These are phyloP conservation scores for Nepenthes alata DNA, from an alignment of 179 eudicot genomes.

Conservation along the genomic window DNA sequence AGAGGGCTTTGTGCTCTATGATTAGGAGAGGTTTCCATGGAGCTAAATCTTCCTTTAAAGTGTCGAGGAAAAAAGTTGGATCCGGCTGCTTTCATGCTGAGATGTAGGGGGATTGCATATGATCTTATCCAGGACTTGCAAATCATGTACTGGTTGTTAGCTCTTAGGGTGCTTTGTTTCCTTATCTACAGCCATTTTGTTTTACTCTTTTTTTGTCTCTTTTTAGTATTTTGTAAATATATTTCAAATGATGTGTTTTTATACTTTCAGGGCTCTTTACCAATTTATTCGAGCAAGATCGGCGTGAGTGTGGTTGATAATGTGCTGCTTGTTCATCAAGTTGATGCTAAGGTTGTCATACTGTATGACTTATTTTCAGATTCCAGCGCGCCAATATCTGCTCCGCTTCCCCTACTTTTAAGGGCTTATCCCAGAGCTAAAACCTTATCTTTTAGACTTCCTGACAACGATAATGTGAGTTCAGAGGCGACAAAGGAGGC, in stretches of 20 bases:
- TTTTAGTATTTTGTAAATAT: no score
- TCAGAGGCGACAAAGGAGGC: conserved; percentile 22
- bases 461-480: conserved; percentile 28
- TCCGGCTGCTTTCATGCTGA: no score
- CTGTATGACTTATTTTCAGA: conserved; percentile 78
- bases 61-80: no score
- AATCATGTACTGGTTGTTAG: no score
- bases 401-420: conserved; percentile 88
- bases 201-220: background rate
- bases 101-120: no score
- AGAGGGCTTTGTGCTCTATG: no score
- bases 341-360: conserved; percentile 93
- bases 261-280: conserved; percentile 74
- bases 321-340: conserved; percentile 91
- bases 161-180: background rate
- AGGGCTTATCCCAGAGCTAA: conserved; percentile 45
- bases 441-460: conserved; percentile 26
- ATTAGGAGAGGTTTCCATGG: no score
- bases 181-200: background rate
- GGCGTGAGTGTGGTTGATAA: conserved; percentile 92
- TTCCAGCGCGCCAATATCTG: conserved; percentile 88
- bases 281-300: conserved; percentile 74
- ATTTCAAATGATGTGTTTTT: background rate
- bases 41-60: no score
- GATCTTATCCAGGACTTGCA: no score